Base-by-base conservation (phyloP, 1,139 yeast species). In the Scheffersomyces titani region DNA sequence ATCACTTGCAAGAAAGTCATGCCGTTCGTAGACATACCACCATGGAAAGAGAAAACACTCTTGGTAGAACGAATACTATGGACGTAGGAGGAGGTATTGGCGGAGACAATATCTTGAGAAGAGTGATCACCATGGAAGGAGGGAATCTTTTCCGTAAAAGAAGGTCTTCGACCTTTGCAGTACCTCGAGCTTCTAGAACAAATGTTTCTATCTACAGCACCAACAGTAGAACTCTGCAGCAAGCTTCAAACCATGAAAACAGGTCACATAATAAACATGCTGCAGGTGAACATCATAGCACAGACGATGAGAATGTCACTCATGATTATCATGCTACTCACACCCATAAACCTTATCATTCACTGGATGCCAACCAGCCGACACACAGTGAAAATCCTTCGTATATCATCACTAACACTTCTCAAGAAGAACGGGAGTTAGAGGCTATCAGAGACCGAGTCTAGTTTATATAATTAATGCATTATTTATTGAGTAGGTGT, bases 1-100 rank as follows among this genome's bases (percentile, higher is more conserved):
- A 93, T 71, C 77, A 76, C 55, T 78, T 84, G 13, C 92, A 89
- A 71, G 90, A 87, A 54, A 66, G 80, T 50, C 89, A 84, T 64
- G 86, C 86, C 1, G 61, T 77, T 19, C 65, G 75, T 51, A 64
- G 81, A 53, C 69, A 70, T 51, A 66, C 62, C n/a, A 75, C 80
- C 0, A 54, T 70, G 48, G 81, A 76, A 52, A 47, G 64, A 11
- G 44, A 62, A 3, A 57, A 53, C 21, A 61, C 63, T 3, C 47
- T 61, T n/a, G 61, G 58, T 4, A 56, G 59, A 50, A 50, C 57
- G 1, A 55, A 57, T 19, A 61, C 65, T 4, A 53, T 52, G 46
- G 65, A 62, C 13, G 40, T 30, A 30, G 40, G 40, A 11, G 40
- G 40, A 11, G 57, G 52, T 7, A 30, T 47, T 36, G 53, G 52